A percentile compares a stretch with the other conserved stretches of the same genome.
phyloP scores from a whole-genome alignment of 2,329 filamentous ascomycete genomes.

The Colletotrichum liaoningense region DNA sequence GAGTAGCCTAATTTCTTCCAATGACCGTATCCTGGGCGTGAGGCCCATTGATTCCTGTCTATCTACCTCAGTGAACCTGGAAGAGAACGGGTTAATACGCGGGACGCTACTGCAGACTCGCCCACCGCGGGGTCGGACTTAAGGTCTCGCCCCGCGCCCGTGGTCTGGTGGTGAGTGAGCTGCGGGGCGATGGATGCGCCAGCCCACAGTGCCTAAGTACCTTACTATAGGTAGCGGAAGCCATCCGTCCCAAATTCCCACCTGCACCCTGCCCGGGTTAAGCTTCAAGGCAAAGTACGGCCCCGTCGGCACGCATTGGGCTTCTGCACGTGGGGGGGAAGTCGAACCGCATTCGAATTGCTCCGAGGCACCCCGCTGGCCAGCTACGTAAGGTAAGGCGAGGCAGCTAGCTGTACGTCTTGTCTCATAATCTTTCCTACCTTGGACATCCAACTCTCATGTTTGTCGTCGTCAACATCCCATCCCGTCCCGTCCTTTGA shows the following conservation, averaged over 20 bases:
- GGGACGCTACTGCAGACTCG: constrained; percentile 1
- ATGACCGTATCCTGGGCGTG: not conserved
- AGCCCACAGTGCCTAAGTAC: not conserved
- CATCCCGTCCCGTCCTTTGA: not conserved
- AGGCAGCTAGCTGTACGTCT: not conserved
- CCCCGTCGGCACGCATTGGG: not conserved
- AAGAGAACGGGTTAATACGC: not conserved
- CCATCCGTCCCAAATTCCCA: not conserved
- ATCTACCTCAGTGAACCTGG: no score
- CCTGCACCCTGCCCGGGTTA: not conserved
- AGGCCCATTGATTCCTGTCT: not conserved
- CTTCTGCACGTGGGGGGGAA: constrained; percentile 16
- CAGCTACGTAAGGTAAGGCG: not conserved
- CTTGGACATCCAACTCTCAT: no score
- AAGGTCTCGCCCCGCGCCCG: not conserved
- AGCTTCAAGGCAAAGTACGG: not conserved
- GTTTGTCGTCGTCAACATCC: not conserved
- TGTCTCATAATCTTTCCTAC: not conserved
- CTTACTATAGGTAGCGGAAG: not conserved
- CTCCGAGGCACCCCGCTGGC: not conserved
- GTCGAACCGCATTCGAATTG: not conserved
- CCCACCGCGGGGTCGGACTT: constrained; percentile 13
- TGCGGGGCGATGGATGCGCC: not conserved
- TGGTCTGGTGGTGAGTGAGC: not conserved
- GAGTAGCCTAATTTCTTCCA: not conserved